These are phyloP conservation scores for Debaryomyces fabryi DNA, from an alignment of 1,139 yeast genomes.

Conservation along the genomic window DNA sequence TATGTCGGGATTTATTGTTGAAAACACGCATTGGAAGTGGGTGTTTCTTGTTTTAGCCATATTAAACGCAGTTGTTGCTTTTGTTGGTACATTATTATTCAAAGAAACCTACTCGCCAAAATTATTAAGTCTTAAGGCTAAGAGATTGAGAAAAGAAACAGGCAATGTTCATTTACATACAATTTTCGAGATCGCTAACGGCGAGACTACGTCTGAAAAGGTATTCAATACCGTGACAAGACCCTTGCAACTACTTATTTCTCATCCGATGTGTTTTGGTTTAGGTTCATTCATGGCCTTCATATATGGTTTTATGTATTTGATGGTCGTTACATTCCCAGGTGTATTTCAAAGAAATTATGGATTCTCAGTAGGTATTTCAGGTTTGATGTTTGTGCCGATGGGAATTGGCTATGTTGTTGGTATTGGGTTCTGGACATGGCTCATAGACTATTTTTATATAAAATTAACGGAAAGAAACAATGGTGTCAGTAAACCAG, in stretches of 20 bases:
- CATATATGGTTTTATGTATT: constrained; percentile 63
- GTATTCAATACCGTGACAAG: constrained; percentile 47
- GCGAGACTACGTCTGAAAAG: constrained; percentile 33
- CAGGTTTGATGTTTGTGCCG: constrained; percentile 61
- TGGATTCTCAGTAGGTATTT: constrained; percentile 50
- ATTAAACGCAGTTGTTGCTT: constrained; percentile 52
- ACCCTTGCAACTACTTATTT: constrained; percentile 52
- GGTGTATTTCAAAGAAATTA: constrained; percentile 49
- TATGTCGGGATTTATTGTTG: constrained; percentile 31
- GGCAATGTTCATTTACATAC: constrained; percentile 62
- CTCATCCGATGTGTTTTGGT: constrained; percentile 66
- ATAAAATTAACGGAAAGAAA: constrained; percentile 36
- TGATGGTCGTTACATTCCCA: constrained; percentile 63
- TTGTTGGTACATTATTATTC: constrained; percentile 44
- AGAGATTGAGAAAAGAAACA: constrained; percentile 47
- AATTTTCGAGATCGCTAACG: constrained; percentile 51
- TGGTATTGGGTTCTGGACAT: constrained; percentile 52
- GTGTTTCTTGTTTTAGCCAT: constrained; percentile 61
- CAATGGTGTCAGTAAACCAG: constrained; percentile 60
- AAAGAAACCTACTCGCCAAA: constrained; percentile 65
- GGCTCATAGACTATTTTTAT: constrained; percentile 41
- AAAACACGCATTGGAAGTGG: constrained; percentile 54
- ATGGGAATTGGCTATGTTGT: constrained; percentile 53
- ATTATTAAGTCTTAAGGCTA: constrained; percentile 51
- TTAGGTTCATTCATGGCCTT: constrained; percentile 66